Conservation (phyloP, 495 filamentous ascomycete genomes). For the Parathielavia appendiculata region DNA sequence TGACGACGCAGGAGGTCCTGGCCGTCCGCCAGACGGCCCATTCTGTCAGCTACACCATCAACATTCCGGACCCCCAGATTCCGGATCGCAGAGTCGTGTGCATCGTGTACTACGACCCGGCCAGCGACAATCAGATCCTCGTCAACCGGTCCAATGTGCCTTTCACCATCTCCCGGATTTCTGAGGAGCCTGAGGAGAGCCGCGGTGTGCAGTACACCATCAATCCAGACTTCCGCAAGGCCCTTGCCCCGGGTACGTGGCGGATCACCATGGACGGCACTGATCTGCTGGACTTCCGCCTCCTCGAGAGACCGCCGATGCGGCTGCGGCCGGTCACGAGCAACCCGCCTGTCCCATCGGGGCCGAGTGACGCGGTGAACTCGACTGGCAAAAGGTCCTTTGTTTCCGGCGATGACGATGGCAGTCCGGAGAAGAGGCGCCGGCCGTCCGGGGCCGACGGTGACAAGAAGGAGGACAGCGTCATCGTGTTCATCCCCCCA, state of each 20-base stretch:
- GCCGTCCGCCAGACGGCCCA: constrained; percentile 47
- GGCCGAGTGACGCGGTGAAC: constrained; percentile 28
- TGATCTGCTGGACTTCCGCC: constrained; percentile 46
- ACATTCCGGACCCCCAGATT: constrained; percentile 36
- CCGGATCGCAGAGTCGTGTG: constrained; percentile 37
- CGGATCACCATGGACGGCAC: constrained; percentile 40
- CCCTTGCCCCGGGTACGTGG: constrained; percentile 45
- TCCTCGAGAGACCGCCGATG: constrained; percentile 43
- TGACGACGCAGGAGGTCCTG: constrained; percentile 42
- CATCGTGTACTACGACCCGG: constrained; percentile 48
- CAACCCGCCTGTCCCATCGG: constrained; percentile 19
- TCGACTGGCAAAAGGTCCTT: constrained; percentile 43
- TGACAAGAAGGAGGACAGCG: constrained; percentile 35
- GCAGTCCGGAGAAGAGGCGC: constrained; percentile 34
- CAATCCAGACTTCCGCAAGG: constrained; percentile 37
- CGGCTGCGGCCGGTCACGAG: constrained; percentile 27
- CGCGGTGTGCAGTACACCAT: constrained; percentile 36
- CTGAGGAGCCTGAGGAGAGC: constrained; percentile 27
- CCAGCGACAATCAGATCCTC: constrained; percentile 46
- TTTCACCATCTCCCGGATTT: constrained; percentile 38
- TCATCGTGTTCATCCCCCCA: constrained; percentile 45
- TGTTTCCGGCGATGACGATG: constrained; percentile 32
- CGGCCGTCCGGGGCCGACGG: constrained; percentile 30
- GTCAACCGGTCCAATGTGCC: constrained; percentile 43
- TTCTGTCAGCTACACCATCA: constrained; percentile 48